Evolutionary conservation across 2,329 filamentous ascomycete species (phyloP), one percentile per base, ranked within the genome.

Genomic region (Neopestalotiopsis clavispora): DNA sequence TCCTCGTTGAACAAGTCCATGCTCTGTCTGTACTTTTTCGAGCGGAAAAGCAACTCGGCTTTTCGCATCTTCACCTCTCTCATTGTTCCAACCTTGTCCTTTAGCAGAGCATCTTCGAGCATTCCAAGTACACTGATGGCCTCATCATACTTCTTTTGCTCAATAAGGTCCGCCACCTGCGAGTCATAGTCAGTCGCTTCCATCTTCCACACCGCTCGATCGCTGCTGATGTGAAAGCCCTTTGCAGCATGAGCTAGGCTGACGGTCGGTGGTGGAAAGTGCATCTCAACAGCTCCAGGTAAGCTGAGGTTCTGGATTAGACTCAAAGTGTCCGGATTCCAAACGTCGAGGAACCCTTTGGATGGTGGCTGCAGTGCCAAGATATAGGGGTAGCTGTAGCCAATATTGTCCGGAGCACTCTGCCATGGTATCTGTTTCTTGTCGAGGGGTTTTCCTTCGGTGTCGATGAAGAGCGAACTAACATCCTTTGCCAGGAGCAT

Each of bases 401-500:
- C 96, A 69, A 99, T 91, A 68, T 92, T 92, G 75, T 98, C 95
- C 1, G 96, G 97, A 1, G 95, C 94, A 42, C 89, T 85, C 57
- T 91, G 89, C 96, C 96, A 99, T 1, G 94, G 94, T n/a, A 99
- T 91, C 78, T 98, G 95, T 67, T 92, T 87, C 80, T 93, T 94
- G 59, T 95, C 92, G 42, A 97, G 78, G 0, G 94, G 87, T 73
- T 94, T 95, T 4, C 95, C 96, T 38, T 94, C 87, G 12, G 92
- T 89, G 69, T 96, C 92, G 72, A 97, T 92, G 78, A 99, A 99
- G 66, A 98, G 84, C 1, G 95, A 97, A 78, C 98, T 97, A 75
- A 98, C 94, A 74, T 99, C 96, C 79, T 97, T 97, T n/a, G 95
- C 94, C n/a, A 99, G 86, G 69, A 99, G 83, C 78, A 98, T 89